Evolutionary conservation across 257 asterid genomes (phyloP).

Genomic region (Apocynum venetum): DNA sequence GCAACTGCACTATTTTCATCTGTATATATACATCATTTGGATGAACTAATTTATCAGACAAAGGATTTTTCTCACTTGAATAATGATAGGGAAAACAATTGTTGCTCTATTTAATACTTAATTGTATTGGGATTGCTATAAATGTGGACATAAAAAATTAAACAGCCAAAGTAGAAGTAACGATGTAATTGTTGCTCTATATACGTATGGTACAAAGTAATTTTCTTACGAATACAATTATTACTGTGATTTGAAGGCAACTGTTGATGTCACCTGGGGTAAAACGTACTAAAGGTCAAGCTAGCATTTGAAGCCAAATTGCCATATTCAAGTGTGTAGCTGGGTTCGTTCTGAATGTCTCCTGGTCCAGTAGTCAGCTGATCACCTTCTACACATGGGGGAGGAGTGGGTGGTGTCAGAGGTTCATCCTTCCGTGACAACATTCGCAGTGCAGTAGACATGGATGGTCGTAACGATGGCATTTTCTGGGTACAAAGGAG

Average conservation of each 20-base stretch:
- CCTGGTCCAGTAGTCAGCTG: not conserved
- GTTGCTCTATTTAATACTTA: not conserved
- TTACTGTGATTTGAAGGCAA: too few relatives aligned
- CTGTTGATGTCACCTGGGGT: constrained; percentile 2
- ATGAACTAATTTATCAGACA: not conserved
- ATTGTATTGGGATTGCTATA: not conserved
- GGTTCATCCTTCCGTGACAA: constrained; percentile 17
- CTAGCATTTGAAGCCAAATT: constrained; percentile 3
- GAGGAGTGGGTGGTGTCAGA: constrained; percentile 20
- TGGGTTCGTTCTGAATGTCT: not conserved
- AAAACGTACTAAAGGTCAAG: constrained; percentile 2
- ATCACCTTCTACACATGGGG: constrained; percentile 16
- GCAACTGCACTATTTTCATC: too few relatives aligned
- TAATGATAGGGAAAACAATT: not conserved
- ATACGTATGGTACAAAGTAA: too few relatives aligned
- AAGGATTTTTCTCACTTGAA: not conserved
- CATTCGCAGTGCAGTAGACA: constrained; percentile 21
- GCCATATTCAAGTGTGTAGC: not conserved
- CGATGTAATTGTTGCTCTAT: not conserved
- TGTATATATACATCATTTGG: not conserved
- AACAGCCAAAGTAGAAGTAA: too few relatives aligned
- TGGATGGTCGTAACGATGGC: constrained; percentile 16
- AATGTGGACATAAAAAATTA: not conserved
- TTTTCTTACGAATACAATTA: too few relatives aligned
- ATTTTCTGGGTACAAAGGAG: constrained; percentile 22